These are phyloP conservation scores for Dimargaris xerosporica DNA, from an alignment of 192 early-diverging fungal species.

Conservation along the genomic window DNA sequence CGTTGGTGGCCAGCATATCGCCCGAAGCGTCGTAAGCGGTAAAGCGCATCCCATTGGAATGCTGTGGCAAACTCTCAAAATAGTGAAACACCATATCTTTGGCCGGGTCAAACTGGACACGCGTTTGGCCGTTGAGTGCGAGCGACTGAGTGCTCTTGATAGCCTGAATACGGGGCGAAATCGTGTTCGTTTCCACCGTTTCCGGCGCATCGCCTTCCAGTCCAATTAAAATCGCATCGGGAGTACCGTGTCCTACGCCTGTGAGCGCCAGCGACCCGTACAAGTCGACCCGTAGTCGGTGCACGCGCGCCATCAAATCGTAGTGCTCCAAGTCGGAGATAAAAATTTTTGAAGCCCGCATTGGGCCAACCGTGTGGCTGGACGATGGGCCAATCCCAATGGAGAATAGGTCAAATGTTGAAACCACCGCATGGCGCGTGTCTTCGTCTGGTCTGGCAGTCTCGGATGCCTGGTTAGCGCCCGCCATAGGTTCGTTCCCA, in stretches of 20 bases:
- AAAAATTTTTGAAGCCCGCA: constrained; percentile 93
- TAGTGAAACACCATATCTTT: constrained; percentile 83
- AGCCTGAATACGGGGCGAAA: constrained; percentile 51
- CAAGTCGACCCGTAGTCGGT: constrained; percentile 60
- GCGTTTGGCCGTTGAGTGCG: constrained; percentile 52
- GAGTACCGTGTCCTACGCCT: constrained; percentile 91
- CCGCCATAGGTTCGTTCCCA: no score
- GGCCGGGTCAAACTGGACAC: constrained; percentile 69
- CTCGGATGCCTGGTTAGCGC: no score
- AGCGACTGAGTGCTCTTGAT: constrained; percentile 61
- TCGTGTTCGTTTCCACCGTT: constrained; percentile 64
- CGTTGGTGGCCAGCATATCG: constrained; percentile 81
- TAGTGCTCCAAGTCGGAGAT: constrained; percentile 65
- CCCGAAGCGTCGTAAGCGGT: constrained; percentile 66
- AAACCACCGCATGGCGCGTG: constrained; percentile 69
- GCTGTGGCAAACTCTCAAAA: constrained; percentile 72
- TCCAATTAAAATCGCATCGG: constrained; percentile 75
- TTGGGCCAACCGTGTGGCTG: constrained; percentile 86
- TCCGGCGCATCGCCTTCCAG: constrained; percentile 87
- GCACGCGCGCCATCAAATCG: constrained; percentile 20
- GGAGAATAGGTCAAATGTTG: constrained; percentile 88
- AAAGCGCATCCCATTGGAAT: constrained; percentile 94
- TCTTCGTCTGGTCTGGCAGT: neutral
- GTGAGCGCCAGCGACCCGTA: constrained; percentile 90
- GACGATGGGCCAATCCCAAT: constrained; percentile 93